Evolutionary conservation across 306 rosid genomes (phyloP).

Genomic region (Mimosa bimucronata): DNA sequence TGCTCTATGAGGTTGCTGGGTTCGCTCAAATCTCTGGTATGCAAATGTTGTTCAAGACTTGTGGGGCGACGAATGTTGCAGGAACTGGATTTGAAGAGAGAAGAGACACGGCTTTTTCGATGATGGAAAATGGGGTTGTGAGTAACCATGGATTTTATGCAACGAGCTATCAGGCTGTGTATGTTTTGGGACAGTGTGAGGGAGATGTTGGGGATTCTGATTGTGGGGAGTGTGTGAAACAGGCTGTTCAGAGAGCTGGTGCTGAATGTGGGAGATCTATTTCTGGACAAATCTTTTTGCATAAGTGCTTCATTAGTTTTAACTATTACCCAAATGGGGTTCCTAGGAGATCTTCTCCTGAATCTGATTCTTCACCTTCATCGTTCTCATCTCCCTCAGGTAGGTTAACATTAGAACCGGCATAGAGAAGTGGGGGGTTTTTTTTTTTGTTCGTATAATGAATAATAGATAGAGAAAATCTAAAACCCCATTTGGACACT

Average conservation of each 20-base stretch:
- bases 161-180: constrained; percentile 66
- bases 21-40: constrained; percentile 85
- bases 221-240: constrained; percentile 82
- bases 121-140: constrained; percentile 77
- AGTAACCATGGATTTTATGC: constrained; percentile 85
- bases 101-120: constrained; percentile 77
- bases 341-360: constrained; percentile 68
- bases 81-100: constrained; percentile 84
- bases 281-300: constrained; percentile 87
- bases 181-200: constrained; percentile 89
- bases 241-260: constrained; percentile 77
- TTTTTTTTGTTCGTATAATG: background rate
- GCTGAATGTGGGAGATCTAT: constrained; percentile 86
- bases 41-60: constrained; percentile 76
- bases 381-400: constrained; percentile 66
- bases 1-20: constrained; percentile 77
- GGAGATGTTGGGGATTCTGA: constrained; percentile 90
- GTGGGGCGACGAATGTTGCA: constrained; percentile 67
- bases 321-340: constrained; percentile 90
- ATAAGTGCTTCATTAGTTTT: constrained; percentile 81
- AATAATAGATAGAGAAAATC: background rate
- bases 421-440: background rate
- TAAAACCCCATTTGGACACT: background rate
- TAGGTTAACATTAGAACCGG: constrained; percentile 29
- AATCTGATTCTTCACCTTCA: constrained; percentile 43